Evolutionary conservation across 2,329 filamentous ascomycete species (phyloP), one percentile per base, ranked within the genome.

Genomic region (Spiromastix sp.): DNA sequence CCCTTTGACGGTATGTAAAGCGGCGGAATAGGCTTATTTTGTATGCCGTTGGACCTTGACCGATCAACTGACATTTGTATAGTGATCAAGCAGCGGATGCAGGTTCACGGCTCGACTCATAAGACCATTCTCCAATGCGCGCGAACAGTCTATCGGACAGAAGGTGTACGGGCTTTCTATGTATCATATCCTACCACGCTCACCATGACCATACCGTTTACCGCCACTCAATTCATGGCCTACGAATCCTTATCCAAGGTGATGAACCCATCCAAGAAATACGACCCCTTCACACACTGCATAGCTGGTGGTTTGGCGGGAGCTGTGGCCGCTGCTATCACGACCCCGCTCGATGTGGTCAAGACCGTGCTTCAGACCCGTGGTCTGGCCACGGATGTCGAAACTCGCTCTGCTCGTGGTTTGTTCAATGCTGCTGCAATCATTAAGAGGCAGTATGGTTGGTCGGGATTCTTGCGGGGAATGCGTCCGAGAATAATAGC

Each of bases 21-120:
- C n/a, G n/a, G n/a, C n/a, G n/a, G n/a, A n/a, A n/a, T n/a, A n/a
- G n/a, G n/a, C n/a, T n/a, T n/a, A 18, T 35, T 16, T 29, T 30
- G 31, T 12, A 13, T 12, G 15, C 16, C 9, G n/a, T 26, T 17
- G 8, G 27, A 22, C n/a, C n/a, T n/a, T n/a, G n/a, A n/a, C n/a
- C n/a, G n/a, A n/a, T n/a, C n/a, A n/a, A n/a, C n/a, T n/a, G 20
- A 24, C 38, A 6, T 19, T 40, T 13, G 29, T 32, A 19, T 52
- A 95, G 91, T 98, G 42, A 94, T 98, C 68, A 98, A 98, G 66
- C 91, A 98, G 62, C 84, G 91, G 51, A 98, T 98, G 91, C 91
- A 98, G 62, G 83, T 98, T 40, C 85, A 94, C 57, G 83, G 91
- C 52, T 96, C 89, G n/a, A 78, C 79, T 47, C 94, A 96, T 66